Percentiles rank a stretch among this genome's conserved stretches.
phyloP scores from a whole-genome alignment of 305 asterid genomes.

The Solanum hybrid region DNA sequence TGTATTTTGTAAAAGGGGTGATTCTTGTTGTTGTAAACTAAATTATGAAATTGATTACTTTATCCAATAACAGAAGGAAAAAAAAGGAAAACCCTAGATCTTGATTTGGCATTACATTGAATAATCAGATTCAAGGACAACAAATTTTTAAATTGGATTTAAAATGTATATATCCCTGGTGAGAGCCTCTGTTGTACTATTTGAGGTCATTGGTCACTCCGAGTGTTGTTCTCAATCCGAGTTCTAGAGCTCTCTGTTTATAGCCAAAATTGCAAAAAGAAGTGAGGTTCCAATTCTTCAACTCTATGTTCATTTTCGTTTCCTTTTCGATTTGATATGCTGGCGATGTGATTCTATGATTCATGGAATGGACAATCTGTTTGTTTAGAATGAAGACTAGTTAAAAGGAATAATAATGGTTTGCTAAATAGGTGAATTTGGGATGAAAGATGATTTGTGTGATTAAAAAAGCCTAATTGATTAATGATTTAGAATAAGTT shows the following conservation, averaged over 20 bases:
- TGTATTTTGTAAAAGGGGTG: neutral
- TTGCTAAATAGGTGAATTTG: neutral
- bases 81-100: constrained; percentile 23
- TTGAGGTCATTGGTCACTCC: neutral
- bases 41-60: neutral
- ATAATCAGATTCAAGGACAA: constrained; percentile 71
- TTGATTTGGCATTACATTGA: constrained; percentile 54
- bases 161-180: constrained; percentile 56
- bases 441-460: neutral
- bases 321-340: neutral
- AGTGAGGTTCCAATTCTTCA: neutral
- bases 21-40: neutral
- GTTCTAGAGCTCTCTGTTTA: neutral
- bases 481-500: neutral
- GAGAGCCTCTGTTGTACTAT: constrained; percentile 33
- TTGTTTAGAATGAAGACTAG: neutral
- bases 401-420: neutral
- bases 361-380: neutral
- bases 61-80: neutral
- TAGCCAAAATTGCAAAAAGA: neutral
- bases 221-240: neutral
- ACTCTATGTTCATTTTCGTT: neutral
- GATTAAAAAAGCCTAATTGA: neutral
- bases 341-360: neutral
- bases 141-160: constrained; percentile 59